phyloP scores from a whole-genome alignment of 352 stramenopile genomes.

The Aphanomyces cochlioides region DNA sequence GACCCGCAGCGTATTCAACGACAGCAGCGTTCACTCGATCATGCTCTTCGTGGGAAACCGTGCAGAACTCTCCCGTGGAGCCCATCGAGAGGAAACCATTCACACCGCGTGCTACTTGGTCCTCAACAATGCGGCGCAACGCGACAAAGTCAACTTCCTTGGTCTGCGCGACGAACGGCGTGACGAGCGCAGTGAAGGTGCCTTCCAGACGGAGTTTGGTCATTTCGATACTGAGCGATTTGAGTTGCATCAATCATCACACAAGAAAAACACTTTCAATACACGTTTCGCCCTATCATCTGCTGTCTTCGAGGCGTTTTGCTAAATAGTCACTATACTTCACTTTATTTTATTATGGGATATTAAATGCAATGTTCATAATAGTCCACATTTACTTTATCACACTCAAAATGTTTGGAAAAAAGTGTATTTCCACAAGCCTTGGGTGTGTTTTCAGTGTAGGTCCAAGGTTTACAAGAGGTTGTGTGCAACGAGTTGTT shows the following conservation, averaged over 20 bases:
- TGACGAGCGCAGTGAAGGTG: slow-evolving; percentile 92
- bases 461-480: slow-evolving; percentile 30
- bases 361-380: no score
- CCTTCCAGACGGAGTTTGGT: slow-evolving; percentile 67
- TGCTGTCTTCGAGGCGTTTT: no score
- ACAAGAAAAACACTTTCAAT: no score
- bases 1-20: slow-evolving; percentile 66
- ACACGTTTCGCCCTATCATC: no score
- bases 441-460: no score
- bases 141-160: slow-evolving; percentile 90
- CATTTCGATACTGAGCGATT: neutral
- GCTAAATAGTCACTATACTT: no score
- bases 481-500: slow-evolving; percentile 68
- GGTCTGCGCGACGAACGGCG: slow-evolving; percentile 91
- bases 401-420: no score
- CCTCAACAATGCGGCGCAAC: slow-evolving; percentile 89
- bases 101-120: slow-evolving; percentile 92
- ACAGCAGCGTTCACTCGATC: slow-evolving; percentile 91
- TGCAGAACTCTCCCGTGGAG: slow-evolving; percentile 96
- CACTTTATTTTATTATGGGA: no score
- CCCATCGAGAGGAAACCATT: slow-evolving; percentile 96
- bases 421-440: no score
- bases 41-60: slow-evolving; percentile 93
- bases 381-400: no score
- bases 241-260: no score